Conservation (phyloP, 1,139 yeast species). For the Yamadazyma triangularis region DNA sequence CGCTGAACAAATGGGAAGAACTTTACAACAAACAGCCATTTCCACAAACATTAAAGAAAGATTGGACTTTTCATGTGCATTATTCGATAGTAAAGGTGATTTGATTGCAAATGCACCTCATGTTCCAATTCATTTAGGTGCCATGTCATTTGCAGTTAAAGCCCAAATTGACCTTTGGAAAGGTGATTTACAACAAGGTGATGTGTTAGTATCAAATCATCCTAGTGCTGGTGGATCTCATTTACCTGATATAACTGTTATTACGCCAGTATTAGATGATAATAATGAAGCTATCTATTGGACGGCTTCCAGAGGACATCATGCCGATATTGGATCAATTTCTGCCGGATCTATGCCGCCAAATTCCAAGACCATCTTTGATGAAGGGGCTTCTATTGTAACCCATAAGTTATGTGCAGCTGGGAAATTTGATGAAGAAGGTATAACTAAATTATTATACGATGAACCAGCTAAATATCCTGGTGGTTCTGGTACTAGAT, state of each 20-base stretch:
- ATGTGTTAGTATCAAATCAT: conserved; percentile 73
- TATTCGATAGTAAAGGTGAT: conserved; percentile 71
- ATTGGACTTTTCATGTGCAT: conserved; percentile 79
- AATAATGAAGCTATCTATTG: conserved; percentile 33
- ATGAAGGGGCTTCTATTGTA: conserved; percentile 43
- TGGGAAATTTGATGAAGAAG: conserved; percentile 39
- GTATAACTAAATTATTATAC: conserved; percentile 30
- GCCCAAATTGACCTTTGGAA: conserved; percentile 65
- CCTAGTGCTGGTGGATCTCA: conserved; percentile 83
- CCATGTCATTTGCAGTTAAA: conserved; percentile 81
- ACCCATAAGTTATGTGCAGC: conserved; percentile 33
- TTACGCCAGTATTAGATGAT: conserved; percentile 50
- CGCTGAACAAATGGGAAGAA: conserved; percentile 87
- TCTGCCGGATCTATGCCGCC: conserved; percentile 48
- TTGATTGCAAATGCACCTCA: conserved; percentile 86
- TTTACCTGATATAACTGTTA: conserved; percentile 79
- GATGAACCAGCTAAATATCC: conserved; percentile 44
- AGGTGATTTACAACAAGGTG: conserved; percentile 59
- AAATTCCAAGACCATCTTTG: conserved; percentile 38
- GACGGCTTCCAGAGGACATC: conserved; percentile 47
- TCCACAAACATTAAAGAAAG: conserved; percentile 86
- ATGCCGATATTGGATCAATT: conserved; percentile 45
- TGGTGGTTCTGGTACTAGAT: conserved; percentile 43
- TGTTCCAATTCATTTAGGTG: conserved; percentile 82
- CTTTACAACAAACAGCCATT: conserved; percentile 73